Conservation (phyloP, 2,329 filamentous ascomycete species). For the Aspergillus carbonarius region DNA sequence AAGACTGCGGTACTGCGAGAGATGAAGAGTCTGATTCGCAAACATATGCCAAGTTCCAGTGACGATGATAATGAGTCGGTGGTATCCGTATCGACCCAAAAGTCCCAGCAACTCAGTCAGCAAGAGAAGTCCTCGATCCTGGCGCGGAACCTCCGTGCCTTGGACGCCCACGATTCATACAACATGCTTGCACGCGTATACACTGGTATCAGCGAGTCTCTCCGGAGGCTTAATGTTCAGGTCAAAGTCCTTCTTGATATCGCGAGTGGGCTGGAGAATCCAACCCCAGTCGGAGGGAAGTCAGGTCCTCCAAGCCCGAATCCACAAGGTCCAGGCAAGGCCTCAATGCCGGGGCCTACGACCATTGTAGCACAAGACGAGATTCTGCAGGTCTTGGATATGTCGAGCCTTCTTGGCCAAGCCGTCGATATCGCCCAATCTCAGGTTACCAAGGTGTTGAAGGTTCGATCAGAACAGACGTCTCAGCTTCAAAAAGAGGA, state of each 20-base stretch:
- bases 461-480: constrained; percentile 62
- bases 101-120: constrained; percentile 67
- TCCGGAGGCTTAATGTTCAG: constrained; percentile 82
- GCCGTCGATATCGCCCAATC: constrained; percentile 66
- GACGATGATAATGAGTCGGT: constrained; percentile 93
- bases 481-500: constrained; percentile 54
- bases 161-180: constrained; percentile 83
- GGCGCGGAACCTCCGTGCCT: constrained; percentile 79
- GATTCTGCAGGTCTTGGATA: constrained; percentile 62
- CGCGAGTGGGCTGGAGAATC: constrained; percentile 61
- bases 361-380: constrained; percentile 53
- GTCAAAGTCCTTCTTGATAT: constrained; percentile 94
- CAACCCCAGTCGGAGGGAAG: constrained; percentile 39
- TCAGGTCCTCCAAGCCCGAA: constrained; percentile 51
- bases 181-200: constrained; percentile 80
- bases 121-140: constrained; percentile 88
- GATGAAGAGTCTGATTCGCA: constrained; percentile 79
- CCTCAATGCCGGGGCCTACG: constrained; percentile 31
- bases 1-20: constrained; percentile 82
- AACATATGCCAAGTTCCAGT: constrained; percentile 83
- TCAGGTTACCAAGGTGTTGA: constrained; percentile 63
- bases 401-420: constrained; percentile 64
- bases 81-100: constrained; percentile 77
- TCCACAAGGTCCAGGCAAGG: constrained; percentile 42
- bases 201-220: constrained; percentile 79